phyloP scores from a whole-genome alignment of 805 yeast species.

The Candida alai region DNA sequence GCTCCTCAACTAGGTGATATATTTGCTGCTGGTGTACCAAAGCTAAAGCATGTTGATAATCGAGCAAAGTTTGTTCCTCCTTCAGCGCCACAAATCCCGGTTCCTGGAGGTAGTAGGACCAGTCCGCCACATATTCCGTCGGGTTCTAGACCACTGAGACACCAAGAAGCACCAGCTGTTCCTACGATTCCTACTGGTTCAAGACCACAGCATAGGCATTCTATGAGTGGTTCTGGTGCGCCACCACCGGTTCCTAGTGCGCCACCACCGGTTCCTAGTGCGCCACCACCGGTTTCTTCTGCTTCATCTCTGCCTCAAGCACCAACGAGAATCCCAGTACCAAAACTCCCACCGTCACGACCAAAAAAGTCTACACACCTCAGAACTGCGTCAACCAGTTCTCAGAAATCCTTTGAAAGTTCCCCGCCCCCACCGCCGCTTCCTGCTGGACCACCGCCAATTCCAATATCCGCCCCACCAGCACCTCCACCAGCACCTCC shows the following conservation, averaged over 20 bases:
- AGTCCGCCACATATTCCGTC: slow-evolving; percentile 5
- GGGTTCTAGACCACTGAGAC: slow-evolving; percentile 11
- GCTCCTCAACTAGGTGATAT: slow-evolving; percentile 60
- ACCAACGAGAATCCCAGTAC: slow-evolving; percentile 11
- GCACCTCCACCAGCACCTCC: slow-evolving; percentile 14
- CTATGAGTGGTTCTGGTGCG: background rate
- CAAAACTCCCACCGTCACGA: slow-evolving; percentile 13
- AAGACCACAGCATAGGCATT: slow-evolving; percentile 10
- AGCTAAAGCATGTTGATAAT: slow-evolving; percentile 46
- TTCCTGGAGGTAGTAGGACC: slow-evolving; percentile 2
- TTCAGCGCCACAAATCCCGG: slow-evolving; percentile 38
- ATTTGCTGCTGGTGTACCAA: slow-evolving; percentile 79
- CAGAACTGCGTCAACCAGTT: slow-evolving; percentile 19
- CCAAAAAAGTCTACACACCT: slow-evolving; percentile 38
- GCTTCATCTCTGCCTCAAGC: slow-evolving; percentile 12
- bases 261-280: slow-evolving; percentile 19
- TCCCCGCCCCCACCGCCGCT: slow-evolving; percentile 17
- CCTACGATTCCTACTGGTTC: slow-evolving; percentile 12
- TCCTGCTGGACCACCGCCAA: slow-evolving; percentile 15
- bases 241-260: slow-evolving; percentile 26
- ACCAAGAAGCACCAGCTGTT: background rate
- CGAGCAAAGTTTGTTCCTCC: slow-evolving; percentile 33
- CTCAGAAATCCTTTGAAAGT: slow-evolving; percentile 16
- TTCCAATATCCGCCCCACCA: slow-evolving; percentile 15
- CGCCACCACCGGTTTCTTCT: slow-evolving; percentile 13